Percentiles rank a stretch among this genome's conserved stretches.
Evolutionary conservation across 2,329 filamentous ascomycete species (phyloP).

Genomic region (Septoria petroselini): DNA sequence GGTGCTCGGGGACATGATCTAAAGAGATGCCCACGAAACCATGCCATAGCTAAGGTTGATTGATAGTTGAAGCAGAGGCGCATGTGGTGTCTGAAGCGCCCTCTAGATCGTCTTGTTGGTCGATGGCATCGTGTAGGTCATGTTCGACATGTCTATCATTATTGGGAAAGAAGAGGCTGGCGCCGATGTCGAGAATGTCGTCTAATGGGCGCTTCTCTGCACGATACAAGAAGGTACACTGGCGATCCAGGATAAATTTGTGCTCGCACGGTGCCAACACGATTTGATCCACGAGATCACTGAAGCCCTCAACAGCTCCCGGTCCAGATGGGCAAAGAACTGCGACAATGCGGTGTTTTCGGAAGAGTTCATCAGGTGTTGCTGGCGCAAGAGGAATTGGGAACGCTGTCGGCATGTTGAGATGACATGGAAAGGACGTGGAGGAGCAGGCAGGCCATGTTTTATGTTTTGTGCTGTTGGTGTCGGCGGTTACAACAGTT

Average conservation of each 20-base stretch:
- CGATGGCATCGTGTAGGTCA: too few relatives aligned
- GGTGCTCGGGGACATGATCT: not conserved
- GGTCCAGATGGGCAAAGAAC: not conserved
- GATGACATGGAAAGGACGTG: too few relatives aligned
- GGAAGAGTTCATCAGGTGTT: not conserved
- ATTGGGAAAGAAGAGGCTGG: not conserved
- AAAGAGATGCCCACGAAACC: not conserved
- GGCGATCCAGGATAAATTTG: not conserved
- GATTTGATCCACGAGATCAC: not conserved
- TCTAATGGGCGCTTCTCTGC: not conserved
- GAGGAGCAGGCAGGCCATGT: too few relatives aligned
- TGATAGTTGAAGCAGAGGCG: too few relatives aligned
- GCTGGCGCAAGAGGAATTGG: not conserved
- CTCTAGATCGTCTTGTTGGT: not conserved
- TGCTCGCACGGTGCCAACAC: not conserved
- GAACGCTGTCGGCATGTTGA: not conserved
- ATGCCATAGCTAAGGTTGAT: too few relatives aligned
- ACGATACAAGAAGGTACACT: not conserved
- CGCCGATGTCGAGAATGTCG: not conserved
- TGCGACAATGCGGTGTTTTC: not conserved
- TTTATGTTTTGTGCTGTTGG: too few relatives aligned
- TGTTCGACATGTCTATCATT: not conserved
- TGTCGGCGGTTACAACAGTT: too few relatives aligned
- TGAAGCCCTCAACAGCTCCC: not conserved
- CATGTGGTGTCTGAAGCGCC: not conserved